Percentiles rank a stretch among this genome's conserved stretches.
phyloP scores from a whole-genome alignment of 495 filamentous ascomycete species.

The Zalerion maritima region DNA sequence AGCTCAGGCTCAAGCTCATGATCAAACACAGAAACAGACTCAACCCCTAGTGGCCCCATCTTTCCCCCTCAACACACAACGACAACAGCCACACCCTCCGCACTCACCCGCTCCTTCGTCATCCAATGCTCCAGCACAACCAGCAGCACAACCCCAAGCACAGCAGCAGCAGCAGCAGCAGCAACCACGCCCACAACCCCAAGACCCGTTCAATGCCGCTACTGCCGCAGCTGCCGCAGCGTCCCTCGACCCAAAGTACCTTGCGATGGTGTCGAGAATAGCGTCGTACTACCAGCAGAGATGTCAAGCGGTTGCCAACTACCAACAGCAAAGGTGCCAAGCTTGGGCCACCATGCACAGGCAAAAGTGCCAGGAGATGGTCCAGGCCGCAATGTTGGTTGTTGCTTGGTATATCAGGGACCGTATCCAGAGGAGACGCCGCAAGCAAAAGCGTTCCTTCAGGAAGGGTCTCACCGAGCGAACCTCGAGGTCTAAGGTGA shows the following conservation, averaged over 20 bases:
- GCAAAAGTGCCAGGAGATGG: constrained; percentile 22
- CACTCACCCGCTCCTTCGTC: no score
- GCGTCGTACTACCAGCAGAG: constrained; percentile 23
- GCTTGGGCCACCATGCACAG: constrained; percentile 19
- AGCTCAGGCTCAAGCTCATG: no score
- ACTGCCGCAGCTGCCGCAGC: no score
- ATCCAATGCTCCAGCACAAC: no score
- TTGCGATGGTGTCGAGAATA: constrained; percentile 24
- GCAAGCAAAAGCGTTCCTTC: constrained; percentile 11
- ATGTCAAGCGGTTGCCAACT: constrained; percentile 18
- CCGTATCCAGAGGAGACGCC: constrained; percentile 14
- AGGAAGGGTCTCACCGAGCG: constrained; percentile 10
- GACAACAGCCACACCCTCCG: no score
- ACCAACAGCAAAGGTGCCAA: constrained; percentile 23
- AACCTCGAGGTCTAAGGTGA: constrained; percentile 5
- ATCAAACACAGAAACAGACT: no score
- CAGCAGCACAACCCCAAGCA: no score
- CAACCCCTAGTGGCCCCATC: no score
- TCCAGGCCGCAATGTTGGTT: constrained; percentile 20
- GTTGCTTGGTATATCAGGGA: constrained; percentile 25
- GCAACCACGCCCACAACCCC: no score
- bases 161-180: no score
- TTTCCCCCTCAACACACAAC: no score
- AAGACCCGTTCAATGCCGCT: no score
- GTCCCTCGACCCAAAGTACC: constrained; percentile 14